Evolutionary conservation across 2,329 filamentous ascomycete genomes (phyloP).

Genomic region (Paraphoma sp.): DNA sequence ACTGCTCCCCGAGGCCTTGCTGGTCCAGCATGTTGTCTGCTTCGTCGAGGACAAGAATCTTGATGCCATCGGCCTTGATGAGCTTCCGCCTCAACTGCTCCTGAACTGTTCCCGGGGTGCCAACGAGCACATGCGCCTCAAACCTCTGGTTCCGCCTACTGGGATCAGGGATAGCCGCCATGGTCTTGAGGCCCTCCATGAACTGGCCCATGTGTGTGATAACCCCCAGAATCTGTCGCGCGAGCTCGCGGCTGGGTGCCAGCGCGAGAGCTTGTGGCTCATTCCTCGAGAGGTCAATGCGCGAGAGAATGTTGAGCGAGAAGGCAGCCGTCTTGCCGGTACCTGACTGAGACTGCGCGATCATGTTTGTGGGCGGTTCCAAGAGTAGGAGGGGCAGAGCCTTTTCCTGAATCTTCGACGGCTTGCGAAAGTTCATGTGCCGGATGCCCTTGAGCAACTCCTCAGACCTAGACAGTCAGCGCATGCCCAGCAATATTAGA

Average conservation of each 20-base stretch:
- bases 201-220: conserved; percentile 84
- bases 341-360: conserved; percentile 98
- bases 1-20: conserved; percentile 94
- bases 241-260: conserved; percentile 91
- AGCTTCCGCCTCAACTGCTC: conserved; percentile 81
- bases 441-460: conserved; percentile 68
- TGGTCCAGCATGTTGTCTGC: conserved; percentile 99
- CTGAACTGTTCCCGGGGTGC: conserved; percentile 91
- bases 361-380: conserved; percentile 90
- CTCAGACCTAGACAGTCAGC: conserved; percentile 39
- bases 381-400: conserved; percentile 87
- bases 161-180: conserved; percentile 82
- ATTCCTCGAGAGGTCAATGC: conserved; percentile 75
- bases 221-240: conserved; percentile 90
- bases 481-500: background rate
- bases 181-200: conserved; percentile 75
- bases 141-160: conserved; percentile 73
- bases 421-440: conserved; percentile 89
- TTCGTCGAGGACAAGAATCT: conserved; percentile 90
- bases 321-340: conserved; percentile 98
- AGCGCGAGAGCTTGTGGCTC: conserved; percentile 86
- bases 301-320: conserved; percentile 87
- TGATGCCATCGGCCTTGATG: conserved; percentile 74
- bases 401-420: conserved; percentile 97
- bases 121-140: conserved; percentile 81